Percentiles rank a stretch among this genome's conserved stretches.
These are phyloP conservation scores for Paecilomyces dactylethromorphus DNA, from an alignment of 2,329 filamentous ascomycete genomes.

Conservation along the genomic window DNA sequence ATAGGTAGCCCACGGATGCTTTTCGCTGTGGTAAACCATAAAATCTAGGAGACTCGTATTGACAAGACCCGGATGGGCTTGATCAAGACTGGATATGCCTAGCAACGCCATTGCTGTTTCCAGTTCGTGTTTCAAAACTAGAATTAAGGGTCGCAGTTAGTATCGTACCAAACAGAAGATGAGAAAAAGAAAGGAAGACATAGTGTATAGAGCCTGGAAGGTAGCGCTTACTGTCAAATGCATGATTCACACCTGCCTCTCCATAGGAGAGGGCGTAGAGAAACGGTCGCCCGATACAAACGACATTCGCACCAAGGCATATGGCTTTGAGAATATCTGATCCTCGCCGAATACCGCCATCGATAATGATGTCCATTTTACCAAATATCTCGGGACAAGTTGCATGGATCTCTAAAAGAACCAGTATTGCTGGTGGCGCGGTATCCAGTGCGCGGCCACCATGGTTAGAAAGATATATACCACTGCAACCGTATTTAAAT, in stretches of 20 bases:
- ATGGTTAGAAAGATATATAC: conserved; percentile 3
- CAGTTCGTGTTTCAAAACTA: neutral
- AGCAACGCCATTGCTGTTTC: neutral
- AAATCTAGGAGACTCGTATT: neutral
- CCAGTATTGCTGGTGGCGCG: conserved; percentile 29
- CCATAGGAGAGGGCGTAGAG: conserved; percentile 5
- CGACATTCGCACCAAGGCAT: conserved; percentile 1
- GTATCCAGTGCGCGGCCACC: conserved; percentile 1
- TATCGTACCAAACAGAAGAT: neutral
- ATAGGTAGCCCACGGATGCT: neutral
- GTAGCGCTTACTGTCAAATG: neutral
- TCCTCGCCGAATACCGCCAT: conserved; percentile 4
- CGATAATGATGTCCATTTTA: conserved; percentile 4
- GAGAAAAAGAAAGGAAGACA: too few species aligned
- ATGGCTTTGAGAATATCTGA: conserved; percentile 4
- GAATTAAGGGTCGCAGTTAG: neutral
- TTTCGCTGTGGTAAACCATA: neutral
- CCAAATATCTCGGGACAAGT: conserved; percentile 24
- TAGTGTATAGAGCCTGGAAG: neutral
- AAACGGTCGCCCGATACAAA: conserved; percentile 3
- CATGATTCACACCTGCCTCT: conserved; percentile 4
- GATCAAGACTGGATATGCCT: neutral
- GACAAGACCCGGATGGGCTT: neutral
- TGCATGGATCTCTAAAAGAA: conserved; percentile 37
- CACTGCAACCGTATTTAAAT: neutral